Percentiles rank a stretch among this genome's conserved stretches.
phyloP scores from a whole-genome alignment of 768 basidiomycete species.

The Boletales sp. region DNA sequence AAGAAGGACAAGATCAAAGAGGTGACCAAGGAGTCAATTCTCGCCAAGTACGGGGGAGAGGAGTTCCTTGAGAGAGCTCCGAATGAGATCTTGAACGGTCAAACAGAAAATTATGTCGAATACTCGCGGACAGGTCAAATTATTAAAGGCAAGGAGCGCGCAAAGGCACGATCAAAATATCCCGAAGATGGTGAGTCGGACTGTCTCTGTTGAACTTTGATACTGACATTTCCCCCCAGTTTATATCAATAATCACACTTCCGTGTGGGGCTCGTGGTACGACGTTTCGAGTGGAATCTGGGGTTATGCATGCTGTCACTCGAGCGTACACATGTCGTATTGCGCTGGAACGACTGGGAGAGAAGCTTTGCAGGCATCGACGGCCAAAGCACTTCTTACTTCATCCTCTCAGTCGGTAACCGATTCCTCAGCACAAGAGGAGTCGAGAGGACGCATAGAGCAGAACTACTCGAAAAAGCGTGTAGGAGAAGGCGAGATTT shows the following conservation, averaged over 20 bases:
- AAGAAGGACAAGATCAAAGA: slow-evolving; percentile 93
- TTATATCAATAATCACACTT: slow-evolving; percentile 87
- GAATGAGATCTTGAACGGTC: slow-evolving; percentile 88
- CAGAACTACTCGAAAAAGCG: slow-evolving; percentile 78
- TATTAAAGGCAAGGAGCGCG: slow-evolving; percentile 87
- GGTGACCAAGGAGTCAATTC: slow-evolving; percentile 81
- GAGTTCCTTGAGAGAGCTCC: slow-evolving; percentile 88
- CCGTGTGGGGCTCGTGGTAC: slow-evolving; percentile 99
- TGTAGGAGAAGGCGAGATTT: slow-evolving; percentile 77
- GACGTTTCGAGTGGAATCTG: slow-evolving; percentile 64
- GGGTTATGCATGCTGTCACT: slow-evolving; percentile 97
- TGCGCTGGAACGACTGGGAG: slow-evolving; percentile 88
- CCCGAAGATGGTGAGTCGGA: slow-evolving; percentile 81
- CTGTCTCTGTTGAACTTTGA: neutral
- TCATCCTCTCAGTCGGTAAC: slow-evolving; percentile 31
- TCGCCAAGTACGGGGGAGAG: slow-evolving; percentile 92
- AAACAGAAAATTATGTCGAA: slow-evolving; percentile 97
- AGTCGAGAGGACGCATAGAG: slow-evolving; percentile 43
- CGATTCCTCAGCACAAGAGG: slow-evolving; percentile 30
- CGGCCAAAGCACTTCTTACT: slow-evolving; percentile 62
- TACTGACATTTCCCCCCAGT: slow-evolving; percentile 42
- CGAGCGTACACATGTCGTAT: slow-evolving; percentile 79
- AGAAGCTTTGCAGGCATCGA: slow-evolving; percentile 72
- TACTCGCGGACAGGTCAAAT: slow-evolving; percentile 91
- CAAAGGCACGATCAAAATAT: slow-evolving; percentile 88